Percentiles rank a stretch among this genome's conserved stretches.
phyloP scores from a whole-genome alignment of 2,329 filamentous ascomycete genomes.

The Elsinoe perseae region DNA sequence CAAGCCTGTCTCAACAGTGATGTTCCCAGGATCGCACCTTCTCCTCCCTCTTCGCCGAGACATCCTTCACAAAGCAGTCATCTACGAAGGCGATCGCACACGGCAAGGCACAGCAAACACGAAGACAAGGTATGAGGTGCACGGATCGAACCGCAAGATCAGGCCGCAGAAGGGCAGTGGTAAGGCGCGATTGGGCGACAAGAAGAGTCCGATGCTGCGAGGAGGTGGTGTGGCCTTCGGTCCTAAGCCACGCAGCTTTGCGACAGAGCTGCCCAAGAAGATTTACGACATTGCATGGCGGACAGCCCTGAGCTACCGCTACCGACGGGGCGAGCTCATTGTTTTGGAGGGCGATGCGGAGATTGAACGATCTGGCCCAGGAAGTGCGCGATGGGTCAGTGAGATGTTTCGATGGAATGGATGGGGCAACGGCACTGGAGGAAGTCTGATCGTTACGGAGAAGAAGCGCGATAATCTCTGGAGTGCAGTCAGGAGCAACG shows the following conservation, averaged over 20 bases:
- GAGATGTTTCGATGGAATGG: conserved; percentile 63
- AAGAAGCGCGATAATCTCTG: conserved; percentile 56
- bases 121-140: conserved; percentile 76
- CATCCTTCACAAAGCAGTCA: conserved; percentile 81
- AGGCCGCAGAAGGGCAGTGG: conserved; percentile 82
- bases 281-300: conserved; percentile 94
- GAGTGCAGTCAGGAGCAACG: conserved; percentile 47
- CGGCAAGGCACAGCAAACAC: conserved; percentile 77
- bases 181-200: conserved; percentile 67
- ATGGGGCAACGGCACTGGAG: conserved; percentile 59
- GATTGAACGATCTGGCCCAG: conserved; percentile 41
- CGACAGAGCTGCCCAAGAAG: conserved; percentile 73
- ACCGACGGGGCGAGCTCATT: conserved; percentile 75
- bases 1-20: conserved; percentile 69
- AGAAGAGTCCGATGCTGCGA: conserved; percentile 69
- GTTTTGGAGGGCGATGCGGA: conserved; percentile 74
- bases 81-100: conserved; percentile 85
- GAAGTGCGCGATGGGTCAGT: conserved; percentile 46
- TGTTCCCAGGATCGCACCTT: conserved; percentile 76
- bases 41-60: conserved; percentile 81
- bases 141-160: conserved; percentile 75
- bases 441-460: conserved; percentile 67
- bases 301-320: conserved; percentile 87
- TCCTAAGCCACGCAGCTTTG: conserved; percentile 87
- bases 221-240: conserved; percentile 86